Percentiles rank a stretch among this genome's conserved stretches.
Conservation (phyloP, 1,284 basidiomycete species). For the Sporisorium graminicola region DNA sequence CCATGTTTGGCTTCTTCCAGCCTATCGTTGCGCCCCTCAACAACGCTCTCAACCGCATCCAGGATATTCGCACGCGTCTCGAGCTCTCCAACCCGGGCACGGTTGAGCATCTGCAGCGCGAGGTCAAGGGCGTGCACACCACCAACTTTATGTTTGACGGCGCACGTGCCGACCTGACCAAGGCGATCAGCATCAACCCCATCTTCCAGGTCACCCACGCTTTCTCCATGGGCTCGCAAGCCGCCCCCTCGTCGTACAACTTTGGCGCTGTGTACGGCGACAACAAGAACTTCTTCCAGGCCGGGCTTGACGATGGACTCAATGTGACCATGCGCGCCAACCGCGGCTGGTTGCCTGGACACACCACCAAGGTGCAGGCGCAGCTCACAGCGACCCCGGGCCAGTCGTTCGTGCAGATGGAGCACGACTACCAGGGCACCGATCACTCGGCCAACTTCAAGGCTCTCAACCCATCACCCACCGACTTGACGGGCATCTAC, state of each 20-base stretch:
- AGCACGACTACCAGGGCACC: conserved; percentile 91
- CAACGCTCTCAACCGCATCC: conserved; percentile 39
- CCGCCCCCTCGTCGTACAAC: conserved; percentile 80
- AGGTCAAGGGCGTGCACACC: conserved; percentile 80
- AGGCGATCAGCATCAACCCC: conserved; percentile 90
- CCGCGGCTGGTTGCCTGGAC: conserved; percentile 84
- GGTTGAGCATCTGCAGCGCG: conserved; percentile 64
- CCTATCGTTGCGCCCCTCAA: conserved; percentile 57
- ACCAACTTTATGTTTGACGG: conserved; percentile 98
- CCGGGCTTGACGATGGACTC: conserved; percentile 91
- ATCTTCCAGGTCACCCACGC: conserved; percentile 98
- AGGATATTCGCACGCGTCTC: conserved; percentile 57
- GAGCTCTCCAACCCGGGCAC: conserved; percentile 67
- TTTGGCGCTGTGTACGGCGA: conserved; percentile 95
- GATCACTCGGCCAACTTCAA: conserved; percentile 92
- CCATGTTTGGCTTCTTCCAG: conserved; percentile 55
- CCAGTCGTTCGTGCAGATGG: conserved; percentile 77
- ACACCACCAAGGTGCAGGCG: conserved; percentile 88
- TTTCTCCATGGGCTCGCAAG: conserved; percentile 81
- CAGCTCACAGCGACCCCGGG: conserved; percentile 76
- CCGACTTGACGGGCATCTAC: conserved; percentile 91
- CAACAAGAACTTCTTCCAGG: conserved; percentile 86
- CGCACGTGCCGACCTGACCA: conserved; percentile 92
- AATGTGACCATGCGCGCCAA: conserved; percentile 90
- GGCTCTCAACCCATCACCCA: conserved; percentile 90